Conservation (phyloP, 805 yeast genomes). For the Metschnikowia arizonensis region DNA sequence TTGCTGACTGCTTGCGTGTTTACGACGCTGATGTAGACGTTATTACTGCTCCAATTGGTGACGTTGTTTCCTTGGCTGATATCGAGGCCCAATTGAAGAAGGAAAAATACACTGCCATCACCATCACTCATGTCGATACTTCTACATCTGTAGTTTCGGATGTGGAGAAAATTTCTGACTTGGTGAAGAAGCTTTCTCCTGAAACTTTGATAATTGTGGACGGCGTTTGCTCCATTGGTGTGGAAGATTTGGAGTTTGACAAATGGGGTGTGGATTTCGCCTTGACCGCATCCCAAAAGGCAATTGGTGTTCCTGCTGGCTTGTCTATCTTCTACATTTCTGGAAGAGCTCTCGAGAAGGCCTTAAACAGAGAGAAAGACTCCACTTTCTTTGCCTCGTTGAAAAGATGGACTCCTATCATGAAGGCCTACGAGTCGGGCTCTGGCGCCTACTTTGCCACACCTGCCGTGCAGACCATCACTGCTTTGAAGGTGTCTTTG, state of each 20-base stretch:
- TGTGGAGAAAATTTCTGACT: constrained; percentile 55
- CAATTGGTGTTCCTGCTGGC: constrained; percentile 93
- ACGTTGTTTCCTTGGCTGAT: constrained; percentile 51
- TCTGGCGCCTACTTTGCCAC: constrained; percentile 89
- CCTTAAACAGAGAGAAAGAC: constrained; percentile 45
- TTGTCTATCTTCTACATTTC: constrained; percentile 74
- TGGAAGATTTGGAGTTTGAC: constrained; percentile 80
- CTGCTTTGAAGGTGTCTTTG: constrained; percentile 74
- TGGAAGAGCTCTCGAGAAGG: constrained; percentile 65
- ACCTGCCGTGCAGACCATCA: constrained; percentile 85
- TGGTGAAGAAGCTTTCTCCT: constrained; percentile 67
- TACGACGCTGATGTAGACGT: constrained; percentile 78
- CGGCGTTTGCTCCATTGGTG: constrained; percentile 93
- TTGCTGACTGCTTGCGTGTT: constrained; percentile 67
- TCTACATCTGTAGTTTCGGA: constrained; percentile 89
- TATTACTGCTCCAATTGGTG: constrained; percentile 70
- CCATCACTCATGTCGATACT: constrained; percentile 94
- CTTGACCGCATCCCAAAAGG: constrained; percentile 92
- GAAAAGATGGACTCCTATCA: constrained; percentile 82
- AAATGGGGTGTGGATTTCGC: constrained; percentile 87
- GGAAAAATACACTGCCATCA: constrained; percentile 60
- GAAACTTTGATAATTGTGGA: constrained; percentile 82
- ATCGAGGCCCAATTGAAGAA: constrained; percentile 53
- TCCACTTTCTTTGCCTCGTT: constrained; percentile 65
- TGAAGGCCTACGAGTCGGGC: constrained; percentile 81